Evolutionary conservation across 768 basidiomycete species (phyloP), one percentile per base, ranked within the genome.

Genomic region (Termitomyces sp.): DNA sequence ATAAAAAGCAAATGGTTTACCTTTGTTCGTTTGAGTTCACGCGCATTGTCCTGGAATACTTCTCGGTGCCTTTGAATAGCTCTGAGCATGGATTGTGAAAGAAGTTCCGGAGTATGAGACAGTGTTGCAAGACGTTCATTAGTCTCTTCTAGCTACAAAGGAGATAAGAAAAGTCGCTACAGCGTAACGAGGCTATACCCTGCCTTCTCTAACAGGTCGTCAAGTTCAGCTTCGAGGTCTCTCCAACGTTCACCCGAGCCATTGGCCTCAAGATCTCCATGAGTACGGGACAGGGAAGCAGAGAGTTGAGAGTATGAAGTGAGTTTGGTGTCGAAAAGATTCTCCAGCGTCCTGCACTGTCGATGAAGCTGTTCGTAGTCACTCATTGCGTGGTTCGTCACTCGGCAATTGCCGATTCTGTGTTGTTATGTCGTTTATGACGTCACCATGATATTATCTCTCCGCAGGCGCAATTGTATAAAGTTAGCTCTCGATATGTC

Each of bases 301-400:
- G 90, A 93, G 41, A 97, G 77, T 63, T 92, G 90, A 19, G 92
- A 84, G 72, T 98, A 98, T 10, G 91, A 79, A 0, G 92, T 92
- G 30, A 99, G 79, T 69, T 97, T 96, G 32, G 89, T 76, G 67
- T 97, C 93, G 60, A 98, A 89, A 23, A 93, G 80, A 45, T 93
- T 92, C 68, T 98, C 96, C 27, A 98, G 84, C 5, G 94, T 94
- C 64, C 95, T 80, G 72, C 92, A 92, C 71, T 96, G 94, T 53
- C 94, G 77, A 65, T 97, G 90, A 32, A 98, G 79, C 54, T 88
- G 82, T 63, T 98, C 96, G 75, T 94, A 95, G 62, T 76, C 84
- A 56, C 86, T 78, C 89, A 91, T 92, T 50, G 49, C 41, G 55
- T 40, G 34, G n/a, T 39, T 23, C 25, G 28, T 45, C 6, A 12